Evolutionary conservation across 306 rosid genomes (phyloP), one percentile per base, ranked within the genome.

Genomic region (Calophaca sinica): DNA sequence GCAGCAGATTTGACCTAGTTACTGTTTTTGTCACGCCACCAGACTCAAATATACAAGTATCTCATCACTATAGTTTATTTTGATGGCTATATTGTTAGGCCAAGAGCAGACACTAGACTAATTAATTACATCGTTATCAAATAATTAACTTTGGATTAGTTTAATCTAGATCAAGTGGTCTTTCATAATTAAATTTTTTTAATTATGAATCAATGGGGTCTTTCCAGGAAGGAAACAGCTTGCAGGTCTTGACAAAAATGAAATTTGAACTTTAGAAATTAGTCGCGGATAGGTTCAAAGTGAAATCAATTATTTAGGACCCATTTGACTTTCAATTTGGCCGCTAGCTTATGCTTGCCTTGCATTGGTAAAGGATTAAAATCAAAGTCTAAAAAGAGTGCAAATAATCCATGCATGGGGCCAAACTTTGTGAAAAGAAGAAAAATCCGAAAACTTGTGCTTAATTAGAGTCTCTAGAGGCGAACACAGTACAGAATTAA

Each of bases 301-400:
- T 11, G 7, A 50, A 78, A 53, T 14, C 65, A 82, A 78, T 72
- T 46, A 68, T 53, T 67, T 52, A 52, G 73, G 83, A 78, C 74
- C 72, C 59, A 78, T 73, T 82, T 44, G 77, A 78, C 86, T 53
- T 82, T 45, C 15, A 46, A 52, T 72, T 82, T 77, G 79, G 70
- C 55, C 54, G 60, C 26, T 20, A 20, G 26, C n/a, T 41, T 80
- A 36, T 59, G 8, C 50, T 69, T 14, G 51, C 44, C 26, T 57
- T 6, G 62, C 28, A 28, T 62, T 32, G 45, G 8, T 50, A 29
- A 31, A 10, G 38, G 44, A 50, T 8, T 32, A 28, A 6, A 49
- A 58, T 77, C 32, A 51, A 13, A 60, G 46, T 41, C 57, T 78
- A 0, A 41, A 55, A 42, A 42, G 20, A 31, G 15, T 48, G 26